Evolutionary conservation across 176 grass and related monocot species (phyloP), one percentile per base, ranked within the genome.

Genomic region (Thalia dealbata): DNA sequence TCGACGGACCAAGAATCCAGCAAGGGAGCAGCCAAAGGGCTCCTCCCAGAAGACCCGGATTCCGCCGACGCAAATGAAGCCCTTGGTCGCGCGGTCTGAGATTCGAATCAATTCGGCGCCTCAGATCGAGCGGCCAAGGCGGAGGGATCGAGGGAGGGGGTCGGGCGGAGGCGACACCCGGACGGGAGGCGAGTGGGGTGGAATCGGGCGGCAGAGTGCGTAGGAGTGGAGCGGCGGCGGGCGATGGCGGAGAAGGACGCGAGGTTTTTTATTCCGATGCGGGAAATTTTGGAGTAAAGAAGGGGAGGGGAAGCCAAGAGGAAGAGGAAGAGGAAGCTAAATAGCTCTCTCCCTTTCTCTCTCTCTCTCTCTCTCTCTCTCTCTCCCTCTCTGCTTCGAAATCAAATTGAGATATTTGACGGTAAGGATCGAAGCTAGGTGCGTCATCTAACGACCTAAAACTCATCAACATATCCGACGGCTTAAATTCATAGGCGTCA

Each of bases 331-430:
- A 68, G 3, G 65, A 68, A 43, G 38, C 21, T 42, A 44, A 68
- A 32, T 38, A 21, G 38, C 35, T 14, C 18, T 68, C 30, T 68
- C 18, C 44, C 35, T 44, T 9, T 64, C 14, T 35, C 26, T 12
- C 26, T 64, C 3, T 64, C 8, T 1, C n/a, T n/a, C n/a, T n/a
- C n/a, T n/a, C n/a, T 64, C 61, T 64, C 61, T 64, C 61, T 64
- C 24, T 64, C 64, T 21, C 30, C 64, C 35, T 42, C 19, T 38
- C 64, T 45, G 61, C 23, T 63, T 28, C 9, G 65, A 68, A 68
- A 68, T 68, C 65, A 68, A 68, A 68, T 68, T 68, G 14, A 43
- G 38, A 42, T 68, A 23, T 44, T 68, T 43, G 65, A 68, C 30
- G 38, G 65, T 42, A 6, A 24, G 18, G 65, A 68, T 68, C 21